A percentile compares a stretch with the other conserved stretches of the same genome.
Evolutionary conservation across 805 yeast species (phyloP).

Genomic region (Ogataea philodendri): DNA sequence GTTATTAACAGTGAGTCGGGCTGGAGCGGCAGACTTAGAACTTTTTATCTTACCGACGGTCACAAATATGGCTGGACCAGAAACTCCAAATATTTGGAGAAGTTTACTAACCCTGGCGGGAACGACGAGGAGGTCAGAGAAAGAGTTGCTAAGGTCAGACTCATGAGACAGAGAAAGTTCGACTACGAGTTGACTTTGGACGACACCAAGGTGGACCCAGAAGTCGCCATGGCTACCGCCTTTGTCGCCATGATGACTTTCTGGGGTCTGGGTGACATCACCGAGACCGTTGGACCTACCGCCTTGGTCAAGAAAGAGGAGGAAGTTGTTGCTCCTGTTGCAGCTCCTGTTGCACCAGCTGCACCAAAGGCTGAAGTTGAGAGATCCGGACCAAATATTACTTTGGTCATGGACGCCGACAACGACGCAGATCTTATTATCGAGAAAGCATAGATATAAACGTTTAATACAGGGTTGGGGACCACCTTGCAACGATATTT

Average conservation of each 20-base stretch:
- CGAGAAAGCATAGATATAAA: constrained; percentile 25
- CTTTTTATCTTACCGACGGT: constrained; percentile 53
- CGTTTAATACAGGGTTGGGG: constrained; percentile 10
- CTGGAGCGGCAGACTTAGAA: constrained; percentile 39
- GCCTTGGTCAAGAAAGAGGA: constrained; percentile 16
- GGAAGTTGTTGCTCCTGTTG: constrained; percentile 10
- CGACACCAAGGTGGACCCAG: constrained; percentile 44
- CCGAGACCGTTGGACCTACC: constrained; percentile 56
- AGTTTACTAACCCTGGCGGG: constrained; percentile 53
- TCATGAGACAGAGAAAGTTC: constrained; percentile 56
- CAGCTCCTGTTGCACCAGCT: constrained; percentile 7
- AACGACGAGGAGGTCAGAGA: constrained; percentile 53
- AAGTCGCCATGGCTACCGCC: constrained; percentile 56
- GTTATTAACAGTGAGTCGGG: constrained; percentile 39
- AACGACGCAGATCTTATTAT: constrained; percentile 34
- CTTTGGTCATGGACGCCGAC: constrained; percentile 30
- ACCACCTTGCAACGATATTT: too few relatives aligned
- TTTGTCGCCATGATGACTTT: constrained; percentile 64
- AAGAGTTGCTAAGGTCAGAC: constrained; percentile 53
- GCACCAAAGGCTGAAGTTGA: constrained; percentile 2
- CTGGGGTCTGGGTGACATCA: constrained; percentile 58
- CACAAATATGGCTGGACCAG: constrained; percentile 55
- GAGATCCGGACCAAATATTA: constrained; percentile 25
- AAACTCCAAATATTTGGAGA: constrained; percentile 50
- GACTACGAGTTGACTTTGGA: constrained; percentile 60